Percentiles rank a stretch among this genome's conserved stretches.
phyloP scores from a whole-genome alignment of 139 green algal species.

The Dunaliella sp. region DNA sequence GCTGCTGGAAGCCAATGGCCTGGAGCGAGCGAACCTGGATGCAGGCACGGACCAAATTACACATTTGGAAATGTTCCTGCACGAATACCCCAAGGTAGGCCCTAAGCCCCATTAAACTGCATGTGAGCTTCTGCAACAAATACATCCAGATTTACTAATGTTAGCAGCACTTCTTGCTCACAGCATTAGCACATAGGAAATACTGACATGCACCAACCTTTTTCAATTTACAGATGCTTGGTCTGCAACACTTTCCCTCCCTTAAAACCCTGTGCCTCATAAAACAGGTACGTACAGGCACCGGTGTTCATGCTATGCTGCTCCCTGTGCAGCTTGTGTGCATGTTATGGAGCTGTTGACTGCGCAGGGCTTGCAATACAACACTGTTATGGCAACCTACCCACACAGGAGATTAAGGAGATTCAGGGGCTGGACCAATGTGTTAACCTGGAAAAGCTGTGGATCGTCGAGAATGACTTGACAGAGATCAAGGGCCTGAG shows the following conservation, averaged over 20 bases:
- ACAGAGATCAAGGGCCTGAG: slow-evolving; percentile 52
- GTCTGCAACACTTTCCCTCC: slow-evolving; percentile 39
- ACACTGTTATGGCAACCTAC: too few species aligned
- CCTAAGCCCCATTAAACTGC: too few species aligned
- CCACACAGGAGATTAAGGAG: slow-evolving; percentile 49
- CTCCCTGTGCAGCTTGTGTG: too few species aligned
- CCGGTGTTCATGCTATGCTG: too few species aligned
- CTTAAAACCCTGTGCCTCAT: slow-evolving; percentile 30
- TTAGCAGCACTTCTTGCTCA: too few species aligned
- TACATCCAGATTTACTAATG: too few species aligned
- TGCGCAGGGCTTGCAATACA: too few species aligned
- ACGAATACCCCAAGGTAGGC: slow-evolving; percentile 53
- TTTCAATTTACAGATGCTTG: slow-evolving; percentile 47
- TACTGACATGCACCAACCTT: too few species aligned
- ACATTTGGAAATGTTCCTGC: slow-evolving; percentile 70
- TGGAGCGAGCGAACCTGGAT: slow-evolving; percentile 21
- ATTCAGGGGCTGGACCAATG: slow-evolving; percentile 60
- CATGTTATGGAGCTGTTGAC: too few species aligned
- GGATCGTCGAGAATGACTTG: slow-evolving; percentile 67
- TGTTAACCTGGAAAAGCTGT: slow-evolving; percentile 57
- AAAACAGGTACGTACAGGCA: slow-evolving; percentile 14
- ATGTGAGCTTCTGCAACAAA: too few species aligned
- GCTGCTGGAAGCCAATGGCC: slow-evolving; percentile 58
- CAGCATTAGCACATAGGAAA: too few species aligned
- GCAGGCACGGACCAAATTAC: slow-evolving; percentile 28